phyloP scores from a whole-genome alignment of 306 rosid genomes.

The Canavalia gladiata region DNA sequence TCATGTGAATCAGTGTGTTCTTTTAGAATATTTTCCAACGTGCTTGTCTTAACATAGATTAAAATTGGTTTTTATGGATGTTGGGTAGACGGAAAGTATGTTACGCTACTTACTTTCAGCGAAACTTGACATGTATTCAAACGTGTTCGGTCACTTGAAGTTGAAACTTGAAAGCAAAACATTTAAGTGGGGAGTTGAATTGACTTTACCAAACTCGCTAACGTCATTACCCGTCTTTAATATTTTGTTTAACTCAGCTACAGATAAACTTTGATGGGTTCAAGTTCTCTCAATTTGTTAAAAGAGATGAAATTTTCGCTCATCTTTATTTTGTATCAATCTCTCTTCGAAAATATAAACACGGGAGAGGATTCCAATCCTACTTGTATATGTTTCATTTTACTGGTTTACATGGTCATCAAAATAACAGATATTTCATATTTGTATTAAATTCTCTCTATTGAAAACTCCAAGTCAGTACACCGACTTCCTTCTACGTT shows the following conservation, averaged over 20 bases:
- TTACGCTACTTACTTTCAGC: constrained; percentile 18
- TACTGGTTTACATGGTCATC: background rate
- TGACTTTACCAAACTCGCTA: constrained; percentile 3
- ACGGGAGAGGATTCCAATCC: too few species aligned
- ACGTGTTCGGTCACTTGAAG: background rate
- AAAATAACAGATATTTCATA: background rate
- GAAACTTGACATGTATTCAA: constrained; percentile 36
- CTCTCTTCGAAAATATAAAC: too few species aligned
- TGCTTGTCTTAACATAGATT: constrained; percentile 4
- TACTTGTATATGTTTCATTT: background rate
- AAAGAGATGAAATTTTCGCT: too few species aligned
- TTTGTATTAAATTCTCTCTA: background rate
- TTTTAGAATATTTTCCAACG: constrained; percentile 6
- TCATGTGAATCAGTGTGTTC: background rate
- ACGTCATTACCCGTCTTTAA: too few species aligned
- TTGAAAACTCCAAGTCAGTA: constrained; percentile 13
- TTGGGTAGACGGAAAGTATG: constrained; percentile 40
- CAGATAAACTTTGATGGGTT: too few species aligned
- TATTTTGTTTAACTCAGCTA: too few species aligned
- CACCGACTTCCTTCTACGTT: background rate
- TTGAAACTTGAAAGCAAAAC: constrained; percentile 37
- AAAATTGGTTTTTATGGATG: background rate
- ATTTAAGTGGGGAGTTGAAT: constrained; percentile 34
- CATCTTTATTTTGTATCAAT: too few species aligned
- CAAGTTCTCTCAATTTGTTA: too few species aligned